Conservation (phyloP, 805 yeast species). For the Suhomyces faveliae region DNA sequence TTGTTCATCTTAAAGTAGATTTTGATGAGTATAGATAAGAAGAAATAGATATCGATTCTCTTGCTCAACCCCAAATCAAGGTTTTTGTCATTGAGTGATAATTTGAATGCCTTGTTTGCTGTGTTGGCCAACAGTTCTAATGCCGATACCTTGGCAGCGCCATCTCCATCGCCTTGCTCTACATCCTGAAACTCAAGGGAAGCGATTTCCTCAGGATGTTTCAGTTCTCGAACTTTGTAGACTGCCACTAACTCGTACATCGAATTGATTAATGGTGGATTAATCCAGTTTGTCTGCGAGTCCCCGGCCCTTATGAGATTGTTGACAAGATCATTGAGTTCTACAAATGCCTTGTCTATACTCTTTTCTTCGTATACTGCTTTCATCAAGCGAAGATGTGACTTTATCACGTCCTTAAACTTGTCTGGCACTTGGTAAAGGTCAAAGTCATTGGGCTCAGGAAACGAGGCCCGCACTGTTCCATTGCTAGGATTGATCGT, state of each 20-base stretch:
- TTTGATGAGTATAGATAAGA: slow-evolving; percentile 66
- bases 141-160: slow-evolving; percentile 18
- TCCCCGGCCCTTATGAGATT: slow-evolving; percentile 54
- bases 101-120: slow-evolving; percentile 69
- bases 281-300: slow-evolving; percentile 52
- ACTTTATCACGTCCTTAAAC: slow-evolving; percentile 31
- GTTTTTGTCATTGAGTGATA: slow-evolving; percentile 76
- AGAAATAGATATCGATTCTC: slow-evolving; percentile 64
- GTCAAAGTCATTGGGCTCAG: slow-evolving; percentile 41
- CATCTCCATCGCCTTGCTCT: slow-evolving; percentile 9
- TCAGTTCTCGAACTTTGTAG: slow-evolving; percentile 34
- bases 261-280: slow-evolving; percentile 39
- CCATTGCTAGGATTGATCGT: slow-evolving; percentile 40
- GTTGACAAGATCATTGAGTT: slow-evolving; percentile 42
- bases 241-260: slow-evolving; percentile 42
- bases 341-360: slow-evolving; percentile 30
- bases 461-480: slow-evolving; percentile 26
- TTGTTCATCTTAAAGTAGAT: slow-evolving; percentile 67
- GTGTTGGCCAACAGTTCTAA: slow-evolving; percentile 59
- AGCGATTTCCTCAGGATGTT: slow-evolving; percentile 22
- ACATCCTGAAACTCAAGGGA: slow-evolving; percentile 17
- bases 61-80: slow-evolving; percentile 50
- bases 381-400: slow-evolving; percentile 36
- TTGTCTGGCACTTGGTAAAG: slow-evolving; percentile 36
- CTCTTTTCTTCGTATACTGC: slow-evolving; percentile 32